Percentiles rank a stretch among this genome's conserved stretches.
Evolutionary conservation across 306 rosid species (phyloP).

Genomic region (Cercis canadensis): DNA sequence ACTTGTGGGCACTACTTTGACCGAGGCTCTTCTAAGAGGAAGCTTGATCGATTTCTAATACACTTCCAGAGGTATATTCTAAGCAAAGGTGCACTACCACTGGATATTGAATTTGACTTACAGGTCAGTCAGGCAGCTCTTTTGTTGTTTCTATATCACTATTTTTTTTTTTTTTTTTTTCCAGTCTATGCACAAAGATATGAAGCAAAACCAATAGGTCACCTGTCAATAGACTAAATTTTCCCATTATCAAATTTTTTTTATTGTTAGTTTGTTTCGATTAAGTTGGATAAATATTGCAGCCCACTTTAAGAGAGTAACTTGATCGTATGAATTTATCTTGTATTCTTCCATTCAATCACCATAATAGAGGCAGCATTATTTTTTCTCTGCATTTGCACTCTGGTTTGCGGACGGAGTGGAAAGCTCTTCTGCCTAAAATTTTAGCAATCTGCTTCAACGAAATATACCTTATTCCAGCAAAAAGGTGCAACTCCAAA

Average conservation of each 20-base stretch:
- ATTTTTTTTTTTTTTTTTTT: neutral
- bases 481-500: too few species aligned
- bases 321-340: too few species aligned
- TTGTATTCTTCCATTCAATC: too few species aligned
- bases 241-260: neutral
- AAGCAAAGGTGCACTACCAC: conserved; percentile 87
- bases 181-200: neutral
- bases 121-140: conserved; percentile 67
- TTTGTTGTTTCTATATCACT: neutral
- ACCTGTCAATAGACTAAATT: neutral
- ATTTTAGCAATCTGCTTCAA: too few species aligned
- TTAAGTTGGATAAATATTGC: neutral
- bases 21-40: conserved; percentile 97
- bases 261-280: neutral
- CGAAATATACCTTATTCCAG: too few species aligned
- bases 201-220: neutral
- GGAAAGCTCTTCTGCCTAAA: too few species aligned
- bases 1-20: conserved; percentile 99
- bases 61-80: conserved; percentile 91
- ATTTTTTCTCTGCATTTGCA: too few species aligned
- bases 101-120: conserved; percentile 91
- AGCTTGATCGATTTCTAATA: conserved; percentile 84
- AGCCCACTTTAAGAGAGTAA: neutral
- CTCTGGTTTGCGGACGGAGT: too few species aligned
- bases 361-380: too few species aligned